Evolutionary conservation across 2,329 filamentous ascomycete genomes (phyloP).

Genomic region (Salinomyces thailandicus): DNA sequence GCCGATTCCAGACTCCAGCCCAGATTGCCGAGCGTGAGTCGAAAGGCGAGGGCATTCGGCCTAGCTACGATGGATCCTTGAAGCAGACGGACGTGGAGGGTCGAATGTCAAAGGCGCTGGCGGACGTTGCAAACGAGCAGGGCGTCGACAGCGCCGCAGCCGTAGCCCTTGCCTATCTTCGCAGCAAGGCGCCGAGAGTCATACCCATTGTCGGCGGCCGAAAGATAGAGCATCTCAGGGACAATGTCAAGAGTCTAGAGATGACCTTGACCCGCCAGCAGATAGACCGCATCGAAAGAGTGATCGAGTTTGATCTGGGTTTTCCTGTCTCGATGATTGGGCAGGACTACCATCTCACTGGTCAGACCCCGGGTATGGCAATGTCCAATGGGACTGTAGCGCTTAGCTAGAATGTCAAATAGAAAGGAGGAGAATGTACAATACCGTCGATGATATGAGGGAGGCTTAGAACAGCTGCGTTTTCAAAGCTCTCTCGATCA

Average conservation of each 20-base stretch:
- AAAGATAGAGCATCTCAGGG: constrained; percentile 54
- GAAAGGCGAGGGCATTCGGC: constrained; percentile 26
- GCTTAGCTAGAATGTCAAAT: too few species aligned
- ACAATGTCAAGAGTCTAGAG: constrained; percentile 51
- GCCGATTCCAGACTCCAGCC: constrained; percentile 30
- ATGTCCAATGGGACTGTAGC: too few species aligned
- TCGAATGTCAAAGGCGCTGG: constrained; percentile 42
- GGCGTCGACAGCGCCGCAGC: constrained; percentile 39
- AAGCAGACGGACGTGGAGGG: constrained; percentile 40
- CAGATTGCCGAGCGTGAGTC: too few species aligned
- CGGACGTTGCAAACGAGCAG: constrained; percentile 48
- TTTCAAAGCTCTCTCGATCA: too few species aligned
- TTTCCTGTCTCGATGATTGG: too few species aligned
- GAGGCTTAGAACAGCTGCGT: too few species aligned
- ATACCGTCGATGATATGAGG: too few species aligned
- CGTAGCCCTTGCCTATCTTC: constrained; percentile 66
- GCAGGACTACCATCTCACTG: too few species aligned
- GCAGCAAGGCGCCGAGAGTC: constrained; percentile 53
- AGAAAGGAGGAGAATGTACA: too few species aligned
- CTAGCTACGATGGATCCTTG: too few species aligned
- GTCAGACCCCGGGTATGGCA: too few species aligned
- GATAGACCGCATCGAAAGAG: constrained; percentile 48
- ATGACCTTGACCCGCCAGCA: constrained; percentile 46
- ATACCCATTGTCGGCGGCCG: constrained; percentile 62
- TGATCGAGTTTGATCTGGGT: constrained; percentile 44